Percentiles rank a stretch among this genome's conserved stretches.
These are phyloP conservation scores for Senna siamea DNA, from an alignment of 306 rosid species.

Conservation along the genomic window DNA sequence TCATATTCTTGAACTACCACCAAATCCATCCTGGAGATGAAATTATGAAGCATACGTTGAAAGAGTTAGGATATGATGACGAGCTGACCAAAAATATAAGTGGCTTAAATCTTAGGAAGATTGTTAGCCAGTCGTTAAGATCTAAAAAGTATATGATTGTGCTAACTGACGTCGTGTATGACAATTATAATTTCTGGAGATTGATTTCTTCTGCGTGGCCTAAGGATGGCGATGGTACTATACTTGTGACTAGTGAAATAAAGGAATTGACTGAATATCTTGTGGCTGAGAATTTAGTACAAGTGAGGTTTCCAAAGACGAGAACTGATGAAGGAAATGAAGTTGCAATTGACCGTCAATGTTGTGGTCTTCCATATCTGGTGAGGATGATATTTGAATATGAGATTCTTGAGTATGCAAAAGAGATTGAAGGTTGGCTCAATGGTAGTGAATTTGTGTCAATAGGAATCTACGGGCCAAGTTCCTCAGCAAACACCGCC, in stretches of 20 bases:
- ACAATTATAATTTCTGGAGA: background rate
- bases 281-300: background rate
- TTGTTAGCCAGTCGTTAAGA: too few relatives aligned
- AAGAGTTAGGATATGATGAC: background rate
- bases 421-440: background rate
- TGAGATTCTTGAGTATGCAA: background rate
- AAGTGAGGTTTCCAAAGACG: background rate
- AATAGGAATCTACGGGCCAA: background rate
- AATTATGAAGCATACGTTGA: background rate
- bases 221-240: background rate
- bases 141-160: background rate
- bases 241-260: background rate
- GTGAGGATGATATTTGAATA: background rate
- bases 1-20: too few relatives aligned
- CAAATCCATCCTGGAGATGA: background rate
- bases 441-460: background rate
- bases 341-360: background rate
- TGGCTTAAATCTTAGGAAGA: background rate
- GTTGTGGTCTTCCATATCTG: conserved; percentile 49
- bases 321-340: conserved; percentile 6
- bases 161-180: background rate
- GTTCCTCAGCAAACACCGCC: background rate
- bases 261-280: background rate
- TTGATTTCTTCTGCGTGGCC: too few relatives aligned
- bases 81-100: too few relatives aligned